Conservation (phyloP, 257 asterid genomes). For the Solanum acaule region DNA sequence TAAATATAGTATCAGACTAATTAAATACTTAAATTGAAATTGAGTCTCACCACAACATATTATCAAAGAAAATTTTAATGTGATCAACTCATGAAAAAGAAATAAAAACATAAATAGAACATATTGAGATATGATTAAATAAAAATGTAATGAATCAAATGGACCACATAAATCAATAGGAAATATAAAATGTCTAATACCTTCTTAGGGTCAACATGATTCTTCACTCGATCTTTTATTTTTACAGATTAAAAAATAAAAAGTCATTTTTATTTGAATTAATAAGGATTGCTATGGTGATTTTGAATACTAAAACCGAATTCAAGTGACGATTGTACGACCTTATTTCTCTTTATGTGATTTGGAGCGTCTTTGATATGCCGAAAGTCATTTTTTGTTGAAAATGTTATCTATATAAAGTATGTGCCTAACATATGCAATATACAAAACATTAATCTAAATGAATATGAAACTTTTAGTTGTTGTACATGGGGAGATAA, state of each 20-base stretch:
- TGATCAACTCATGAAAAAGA: neutral
- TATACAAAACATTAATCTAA: neutral
- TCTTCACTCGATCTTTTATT: neutral
- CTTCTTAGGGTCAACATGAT: neutral
- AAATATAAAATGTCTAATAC: neutral
- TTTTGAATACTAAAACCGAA: neutral
- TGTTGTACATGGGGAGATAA: neutral
- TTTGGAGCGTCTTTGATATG: neutral
- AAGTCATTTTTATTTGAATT: neutral
- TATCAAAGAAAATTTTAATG: neutral
- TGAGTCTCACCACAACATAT: neutral
- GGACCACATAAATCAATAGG: neutral
- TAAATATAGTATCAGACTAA: too few species aligned
- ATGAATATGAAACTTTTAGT: neutral
- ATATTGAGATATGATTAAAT: too few species aligned
- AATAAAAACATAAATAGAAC: too few species aligned
- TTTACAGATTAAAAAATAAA: too few species aligned
- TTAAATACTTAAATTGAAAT: neutral
- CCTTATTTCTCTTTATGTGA: neutral
- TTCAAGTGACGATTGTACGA: neutral
- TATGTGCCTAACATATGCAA: neutral
- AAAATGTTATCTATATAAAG: neutral
- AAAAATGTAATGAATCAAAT: too few species aligned
- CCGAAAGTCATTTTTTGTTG: neutral
- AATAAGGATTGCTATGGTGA: neutral